A percentile compares a stretch with the other conserved stretches of the same genome.
Conservation (phyloP, 108 stramenopile genomes). For the Cyclotella distinguenda region DNA sequence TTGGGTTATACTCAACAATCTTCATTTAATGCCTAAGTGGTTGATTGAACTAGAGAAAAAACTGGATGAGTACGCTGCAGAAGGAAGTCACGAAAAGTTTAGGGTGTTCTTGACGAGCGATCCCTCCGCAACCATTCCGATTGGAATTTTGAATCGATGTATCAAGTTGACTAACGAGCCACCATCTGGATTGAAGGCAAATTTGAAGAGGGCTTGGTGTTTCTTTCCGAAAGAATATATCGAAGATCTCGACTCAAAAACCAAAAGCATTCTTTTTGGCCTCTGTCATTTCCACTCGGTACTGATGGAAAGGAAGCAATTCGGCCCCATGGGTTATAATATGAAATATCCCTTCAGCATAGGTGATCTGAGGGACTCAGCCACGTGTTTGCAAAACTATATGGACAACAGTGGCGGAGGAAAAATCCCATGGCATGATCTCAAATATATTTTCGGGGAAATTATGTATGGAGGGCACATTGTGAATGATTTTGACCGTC, state of each 20-base stretch:
- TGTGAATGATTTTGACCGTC: conserved; percentile 93
- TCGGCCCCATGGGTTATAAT: conserved; percentile 93
- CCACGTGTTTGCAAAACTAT: conserved; percentile 84
- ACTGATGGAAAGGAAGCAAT: conserved; percentile 93
- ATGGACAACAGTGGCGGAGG: conserved; percentile 89
- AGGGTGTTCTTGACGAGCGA: conserved; percentile 87
- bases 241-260: conserved; percentile 87
- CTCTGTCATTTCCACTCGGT: conserved; percentile 92
- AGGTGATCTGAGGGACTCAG: conserved; percentile 87
- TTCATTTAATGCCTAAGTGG: conserved; percentile 92
- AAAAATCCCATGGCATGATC: conserved; percentile 92
- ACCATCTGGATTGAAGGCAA: conserved; percentile 89
- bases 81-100: conserved; percentile 84
- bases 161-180: conserved; percentile 95
- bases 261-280: conserved; percentile 87
- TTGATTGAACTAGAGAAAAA: conserved; percentile 87
- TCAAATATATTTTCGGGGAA: conserved; percentile 92
- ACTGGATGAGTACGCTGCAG: conserved; percentile 80
- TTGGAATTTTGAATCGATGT: conserved; percentile 87
- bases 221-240: conserved; percentile 83
- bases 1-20: conserved; percentile 93
- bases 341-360: conserved; percentile 94
- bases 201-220: conserved; percentile 91
- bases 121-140: conserved; percentile 80
- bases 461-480: conserved; percentile 96